These are phyloP conservation scores for Trichophyton verrucosum DNA, from an alignment of 2,329 filamentous ascomycete species.

Conservation along the genomic window DNA sequence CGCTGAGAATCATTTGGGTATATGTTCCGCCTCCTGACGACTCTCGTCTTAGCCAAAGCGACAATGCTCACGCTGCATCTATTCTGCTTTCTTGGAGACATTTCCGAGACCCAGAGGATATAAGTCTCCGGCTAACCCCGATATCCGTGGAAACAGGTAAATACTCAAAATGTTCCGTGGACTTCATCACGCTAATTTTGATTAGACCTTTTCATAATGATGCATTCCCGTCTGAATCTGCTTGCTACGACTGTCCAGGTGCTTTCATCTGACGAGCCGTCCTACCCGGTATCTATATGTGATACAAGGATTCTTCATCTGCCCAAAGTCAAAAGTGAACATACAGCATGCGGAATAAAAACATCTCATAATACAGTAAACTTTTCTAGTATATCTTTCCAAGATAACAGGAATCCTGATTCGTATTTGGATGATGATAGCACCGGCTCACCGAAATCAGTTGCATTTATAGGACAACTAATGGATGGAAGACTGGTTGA, in stretches of 20 bases:
- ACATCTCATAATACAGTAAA: not conserved
- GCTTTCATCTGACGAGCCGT: slow-evolving; percentile 17
- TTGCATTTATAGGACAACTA: slow-evolving; percentile 6
- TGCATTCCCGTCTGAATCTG: slow-evolving; percentile 30
- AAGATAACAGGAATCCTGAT: not conserved
- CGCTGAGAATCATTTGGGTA: slow-evolving; percentile 37
- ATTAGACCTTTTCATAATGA: slow-evolving; percentile 26
- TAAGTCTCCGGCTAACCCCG: slow-evolving; percentile 34
- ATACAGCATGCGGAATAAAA: not conserved
- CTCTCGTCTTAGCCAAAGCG: slow-evolving; percentile 10
- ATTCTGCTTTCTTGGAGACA: slow-evolving; percentile 41
- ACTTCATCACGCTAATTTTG: slow-evolving; percentile 4
- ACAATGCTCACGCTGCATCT: slow-evolving; percentile 21
- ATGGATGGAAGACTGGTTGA: not conserved
- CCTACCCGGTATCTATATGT: slow-evolving; percentile 16
- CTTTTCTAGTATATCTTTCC: not conserved
- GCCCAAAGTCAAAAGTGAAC: slow-evolving; percentile 10
- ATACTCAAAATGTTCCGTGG: not conserved
- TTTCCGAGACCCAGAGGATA: slow-evolving; percentile 43
- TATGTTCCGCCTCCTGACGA: slow-evolving; percentile 25
- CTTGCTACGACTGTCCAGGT: slow-evolving; percentile 25
- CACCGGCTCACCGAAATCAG: not conserved
- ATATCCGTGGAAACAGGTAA: slow-evolving; percentile 25
- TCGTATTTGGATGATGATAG: not conserved
- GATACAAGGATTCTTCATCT: slow-evolving; percentile 26